Evolutionary conservation across 257 asterid species (phyloP).

Genomic region (Sherardia arvensis): DNA sequence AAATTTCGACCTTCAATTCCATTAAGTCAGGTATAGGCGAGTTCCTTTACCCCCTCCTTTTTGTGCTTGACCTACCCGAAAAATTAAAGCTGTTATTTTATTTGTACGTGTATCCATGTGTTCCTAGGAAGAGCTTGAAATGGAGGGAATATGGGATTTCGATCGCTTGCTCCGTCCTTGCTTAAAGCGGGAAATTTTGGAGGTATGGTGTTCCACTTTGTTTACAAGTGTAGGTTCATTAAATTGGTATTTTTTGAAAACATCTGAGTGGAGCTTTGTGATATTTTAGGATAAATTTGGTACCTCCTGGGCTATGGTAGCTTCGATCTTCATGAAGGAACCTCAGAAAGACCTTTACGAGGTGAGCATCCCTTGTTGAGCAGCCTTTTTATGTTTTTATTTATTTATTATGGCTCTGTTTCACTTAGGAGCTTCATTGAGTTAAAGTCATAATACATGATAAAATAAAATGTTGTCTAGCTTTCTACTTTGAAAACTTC

Average conservation of each 20-base stretch:
- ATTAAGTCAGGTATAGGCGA: constrained; percentile 54
- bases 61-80: neutral
- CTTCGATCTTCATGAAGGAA: constrained; percentile 71
- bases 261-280: constrained; percentile 13
- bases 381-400: neutral
- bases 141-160: constrained; percentile 94
- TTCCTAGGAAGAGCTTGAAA: constrained; percentile 84
- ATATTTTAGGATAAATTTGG: constrained; percentile 78
- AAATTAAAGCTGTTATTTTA: neutral
- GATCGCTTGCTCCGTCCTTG: constrained; percentile 78
- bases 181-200: constrained; percentile 40
- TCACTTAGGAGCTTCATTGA: neutral
- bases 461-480: neutral
- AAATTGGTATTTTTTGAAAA: neutral
- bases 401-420: neutral
- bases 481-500: neutral
- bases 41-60: neutral
- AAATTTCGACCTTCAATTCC: constrained; percentile 94
- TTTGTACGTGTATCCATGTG: constrained; percentile 1
- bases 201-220: constrained; percentile 29
- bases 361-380: constrained; percentile 35
- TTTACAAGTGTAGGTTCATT: neutral
- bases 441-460: neutral
- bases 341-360: constrained; percentile 59
- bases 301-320: constrained; percentile 65